A percentile compares a stretch with the other conserved stretches of the same genome.
Evolutionary conservation across 495 filamentous ascomycete species (phyloP).

Genomic region (Trichoderma virens): DNA sequence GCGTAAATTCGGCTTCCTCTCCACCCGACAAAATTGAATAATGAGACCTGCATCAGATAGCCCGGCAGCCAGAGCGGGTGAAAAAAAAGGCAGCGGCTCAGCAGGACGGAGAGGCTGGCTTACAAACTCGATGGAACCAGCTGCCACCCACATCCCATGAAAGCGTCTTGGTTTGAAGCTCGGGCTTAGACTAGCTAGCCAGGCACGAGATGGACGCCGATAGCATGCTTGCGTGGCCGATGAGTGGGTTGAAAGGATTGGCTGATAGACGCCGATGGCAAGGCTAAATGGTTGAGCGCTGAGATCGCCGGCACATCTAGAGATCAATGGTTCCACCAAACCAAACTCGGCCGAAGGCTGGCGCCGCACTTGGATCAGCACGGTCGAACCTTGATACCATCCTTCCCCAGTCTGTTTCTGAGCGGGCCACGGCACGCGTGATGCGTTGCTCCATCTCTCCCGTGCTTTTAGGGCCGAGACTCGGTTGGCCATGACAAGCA

Average conservation of each 20-base stretch:
- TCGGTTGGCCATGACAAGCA: not conserved
- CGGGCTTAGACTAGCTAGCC: not conserved
- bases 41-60: not conserved
- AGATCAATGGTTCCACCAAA: not conserved
- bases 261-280: not conserved
- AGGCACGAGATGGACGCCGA: not conserved
- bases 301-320: slow-evolving; percentile 1
- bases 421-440: not conserved
- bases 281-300: not conserved
- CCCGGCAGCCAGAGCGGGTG: not conserved
- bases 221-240: not conserved
- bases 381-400: not conserved
- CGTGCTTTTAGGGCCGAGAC: not conserved
- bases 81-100: not conserved
- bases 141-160: not conserved
- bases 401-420: not conserved
- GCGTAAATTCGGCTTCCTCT: not conserved
- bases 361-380: not conserved
- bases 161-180: not conserved
- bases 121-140: not conserved
- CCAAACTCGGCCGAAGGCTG: not conserved
- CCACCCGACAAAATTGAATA: not conserved
- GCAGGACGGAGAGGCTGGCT: not conserved
- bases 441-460: not conserved
- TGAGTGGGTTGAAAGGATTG: not conserved